Conservation (phyloP, 495 filamentous ascomycete genomes). For the Xylaria grammica region DNA sequence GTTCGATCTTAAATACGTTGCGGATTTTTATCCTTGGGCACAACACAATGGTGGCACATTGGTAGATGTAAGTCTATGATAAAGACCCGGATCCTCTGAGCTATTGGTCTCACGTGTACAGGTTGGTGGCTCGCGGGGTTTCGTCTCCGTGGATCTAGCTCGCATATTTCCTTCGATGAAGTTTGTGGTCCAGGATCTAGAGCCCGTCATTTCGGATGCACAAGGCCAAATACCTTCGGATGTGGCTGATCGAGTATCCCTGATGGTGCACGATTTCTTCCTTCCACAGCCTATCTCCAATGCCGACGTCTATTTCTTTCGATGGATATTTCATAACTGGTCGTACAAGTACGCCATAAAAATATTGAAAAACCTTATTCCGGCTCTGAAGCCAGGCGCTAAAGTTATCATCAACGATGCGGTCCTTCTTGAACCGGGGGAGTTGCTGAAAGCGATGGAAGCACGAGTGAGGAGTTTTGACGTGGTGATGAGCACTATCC, state of each 20-base stretch:
- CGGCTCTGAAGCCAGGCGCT: conserved; percentile 41
- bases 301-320: conserved; percentile 58
- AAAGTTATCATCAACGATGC: conserved; percentile 52
- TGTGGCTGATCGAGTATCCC: conserved; percentile 42
- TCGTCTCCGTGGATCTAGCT: conserved; percentile 37
- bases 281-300: conserved; percentile 43
- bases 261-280: conserved; percentile 54
- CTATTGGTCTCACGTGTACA: conserved; percentile 29
- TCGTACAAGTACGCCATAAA: conserved; percentile 41
- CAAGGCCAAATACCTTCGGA: conserved; percentile 16
- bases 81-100: no score
- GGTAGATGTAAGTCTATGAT: no score
- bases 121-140: conserved; percentile 42
- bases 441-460: no score
- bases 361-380: conserved; percentile 46
- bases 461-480: no score
- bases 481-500: no score
- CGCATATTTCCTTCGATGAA: conserved; percentile 32
- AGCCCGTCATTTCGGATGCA: conserved; percentile 18
- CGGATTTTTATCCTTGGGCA: no score
- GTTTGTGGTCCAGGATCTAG: conserved; percentile 37
- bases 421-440: no score
- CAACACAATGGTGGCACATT: no score
- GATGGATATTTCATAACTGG: conserved; percentile 57
- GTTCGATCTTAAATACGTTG: no score